Base-by-base conservation (phyloP, 2,329 filamentous ascomycete genomes). In the Phoma sp. region DNA sequence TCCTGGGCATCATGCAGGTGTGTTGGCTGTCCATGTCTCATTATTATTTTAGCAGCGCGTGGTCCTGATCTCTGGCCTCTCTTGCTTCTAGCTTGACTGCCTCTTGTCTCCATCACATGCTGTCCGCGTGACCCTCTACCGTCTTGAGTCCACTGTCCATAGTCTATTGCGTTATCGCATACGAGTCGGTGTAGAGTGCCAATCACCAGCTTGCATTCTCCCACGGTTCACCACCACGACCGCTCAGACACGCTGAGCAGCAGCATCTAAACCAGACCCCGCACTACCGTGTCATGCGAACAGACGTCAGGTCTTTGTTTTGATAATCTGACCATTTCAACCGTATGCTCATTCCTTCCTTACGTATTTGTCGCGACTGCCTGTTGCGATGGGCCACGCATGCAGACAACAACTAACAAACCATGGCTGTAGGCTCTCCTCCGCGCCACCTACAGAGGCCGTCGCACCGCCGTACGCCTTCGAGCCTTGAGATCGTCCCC, bases 361-460 rank as follows among this genome's bases (percentile, higher is more conserved):
- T 47, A 37, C 48, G 46, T 45, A 42, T 32, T 48, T 13, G 33
- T 27, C 27, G 32, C 33, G 24, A 27, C 25, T 14, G 32, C 32
- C 47, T 48, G 41, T 18, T 14, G 33, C 52, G n/a, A 40, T 40
- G 44, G 38, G 10, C 36, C 24, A 30, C 51, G 4, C 33, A 4
- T 18, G 13, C 43, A 57, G 54, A 48, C 61, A 47, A 27, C 58
- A 55, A 62, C 70, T 73, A 61, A 72, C 64, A 47, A 18, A 37
- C 59, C 57, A 71, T 69, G 70, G 67, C 69, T 59, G 53, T 64
- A 72, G 67, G 18, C 50, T 67, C 67, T 0, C 64, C 66, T 52
- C 68, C 64, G 36, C 69, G 64, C 35, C 52, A 42, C 33, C 25
- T 52, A 2, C 68, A 66, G 38, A 53, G 58, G 27, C 48, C 61